phyloP scores from a whole-genome alignment of 2,329 filamentous ascomycete genomes.

The Fusarium coffeatum region DNA sequence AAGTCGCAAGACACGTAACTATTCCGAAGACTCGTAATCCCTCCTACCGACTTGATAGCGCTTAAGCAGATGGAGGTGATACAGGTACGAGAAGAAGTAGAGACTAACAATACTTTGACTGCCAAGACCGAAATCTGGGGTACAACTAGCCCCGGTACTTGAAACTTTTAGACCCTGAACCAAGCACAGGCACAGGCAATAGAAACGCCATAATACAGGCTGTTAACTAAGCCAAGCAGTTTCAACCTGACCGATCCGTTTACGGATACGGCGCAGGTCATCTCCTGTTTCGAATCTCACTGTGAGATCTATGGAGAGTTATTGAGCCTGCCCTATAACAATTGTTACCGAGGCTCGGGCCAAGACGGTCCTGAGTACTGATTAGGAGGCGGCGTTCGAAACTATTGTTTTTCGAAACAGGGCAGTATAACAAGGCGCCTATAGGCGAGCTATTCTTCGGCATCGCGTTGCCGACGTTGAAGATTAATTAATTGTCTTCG shows the following conservation, averaged over 20 bases:
- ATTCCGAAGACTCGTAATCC: neutral
- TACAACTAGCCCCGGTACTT: constrained; percentile 16
- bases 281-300: constrained; percentile 1
- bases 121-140: constrained; percentile 8
- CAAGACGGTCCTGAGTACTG: neutral
- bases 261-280: neutral
- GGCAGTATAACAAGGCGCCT: neutral
- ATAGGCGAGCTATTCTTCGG: constrained; percentile 1
- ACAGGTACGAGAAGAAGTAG: neutral
- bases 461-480: constrained; percentile 12
- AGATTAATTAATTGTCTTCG: neutral
- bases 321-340: neutral
- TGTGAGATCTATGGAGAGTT: neutral
- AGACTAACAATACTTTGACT: neutral
- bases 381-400: neutral
- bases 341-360: neutral
- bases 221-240: constrained; percentile 6
- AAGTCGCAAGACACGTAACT: neutral
- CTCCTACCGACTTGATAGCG: neutral
- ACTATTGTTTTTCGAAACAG: constrained; percentile 8
- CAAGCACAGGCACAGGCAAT: neutral
- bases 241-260: neutral
- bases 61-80: neutral
- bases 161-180: constrained; percentile 16
- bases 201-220: constrained; percentile 1